These are phyloP conservation scores for Cryptococcus amylolentus DNA, from an alignment of 1,284 basidiomycete species.

Conservation along the genomic window DNA sequence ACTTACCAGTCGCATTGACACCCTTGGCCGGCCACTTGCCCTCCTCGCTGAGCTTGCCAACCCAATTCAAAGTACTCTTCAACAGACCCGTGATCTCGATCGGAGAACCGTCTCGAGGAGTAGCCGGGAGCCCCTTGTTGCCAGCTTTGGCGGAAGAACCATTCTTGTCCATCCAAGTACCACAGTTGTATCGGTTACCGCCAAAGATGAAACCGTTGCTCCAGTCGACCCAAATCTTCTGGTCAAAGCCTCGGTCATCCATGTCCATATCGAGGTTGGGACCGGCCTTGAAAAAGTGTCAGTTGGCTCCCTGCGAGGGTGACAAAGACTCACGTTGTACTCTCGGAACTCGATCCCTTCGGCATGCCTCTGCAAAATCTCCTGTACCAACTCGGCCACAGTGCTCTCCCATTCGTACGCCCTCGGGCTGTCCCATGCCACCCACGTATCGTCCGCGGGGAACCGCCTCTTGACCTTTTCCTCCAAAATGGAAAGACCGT, in stretches of 20 bases:
- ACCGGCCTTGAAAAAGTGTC: constrained; percentile 58
- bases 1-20: constrained; percentile 72
- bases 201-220: constrained; percentile 83
- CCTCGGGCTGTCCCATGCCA: constrained; percentile 78
- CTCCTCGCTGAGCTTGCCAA: constrained; percentile 62
- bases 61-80: constrained; percentile 89
- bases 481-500: constrained; percentile 73
- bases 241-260: constrained; percentile 87
- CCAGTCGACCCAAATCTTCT: constrained; percentile 93
- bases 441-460: constrained; percentile 89
- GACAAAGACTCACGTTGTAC: constrained; percentile 59
- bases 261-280: constrained; percentile 92
- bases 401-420: constrained; percentile 79
- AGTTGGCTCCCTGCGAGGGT: background rate
- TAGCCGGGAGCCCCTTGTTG: constrained; percentile 90
- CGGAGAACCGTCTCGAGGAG: constrained; percentile 91
- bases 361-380: constrained; percentile 91
- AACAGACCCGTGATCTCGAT: constrained; percentile 91
- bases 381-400: constrained; percentile 90
- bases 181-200: constrained; percentile 65
- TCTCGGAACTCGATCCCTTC: constrained; percentile 91
- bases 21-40: constrained; percentile 87
- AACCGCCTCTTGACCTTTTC: constrained; percentile 86
- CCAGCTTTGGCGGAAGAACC: constrained; percentile 86
- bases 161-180: constrained; percentile 98